Base-by-base conservation (phyloP, 768 basidiomycete genomes). In the Leccinum truebloodii region DNA sequence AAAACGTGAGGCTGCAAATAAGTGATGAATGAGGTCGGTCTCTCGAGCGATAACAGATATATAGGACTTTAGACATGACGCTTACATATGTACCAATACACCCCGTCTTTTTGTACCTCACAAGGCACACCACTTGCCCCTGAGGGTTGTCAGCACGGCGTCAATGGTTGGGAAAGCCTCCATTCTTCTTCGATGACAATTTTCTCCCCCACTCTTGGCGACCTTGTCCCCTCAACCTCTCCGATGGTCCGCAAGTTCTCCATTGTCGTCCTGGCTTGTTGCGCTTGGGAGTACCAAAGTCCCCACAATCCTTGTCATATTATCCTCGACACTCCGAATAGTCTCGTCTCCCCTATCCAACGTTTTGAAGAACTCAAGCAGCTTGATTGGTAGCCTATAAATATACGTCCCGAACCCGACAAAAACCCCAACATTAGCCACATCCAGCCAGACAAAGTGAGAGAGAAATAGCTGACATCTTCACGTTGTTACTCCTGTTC, bases 381-480 rank as follows among this genome's bases (percentile, higher is more conserved):
- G 52, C 57, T 78, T 75, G 55, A 75, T 67, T 28, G 1, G 68
- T 75, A 26, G 76, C 76, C 76, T 77, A 3, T n/a, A 4, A 37
- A 37, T 4, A 37, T 37, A 14, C 35, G 35, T 14, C 35, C 14
- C 14, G 14, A 37, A 37, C n/a, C 10, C 9, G n/a, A 44, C 18
- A 13, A 20, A 0, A n/a, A 20, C 10, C n/a, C 3, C 9, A 18
- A 44, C n/a, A 3, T 44, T 44, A 44, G 41, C 3, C n/a, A 44
- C 18, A 12, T 16, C 6, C 12, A 32, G 14, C 37, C 37, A 37
- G 35, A 6, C 32, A 32, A 30, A 30, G 30, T 10, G 30, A 32
- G 32, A 32, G 35, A 35, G 35, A 35, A 35, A 37, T 37, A 44
- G 70, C 77, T 61, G 55, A 79, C 78, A 78, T 72, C 8, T 69